phyloP scores from a whole-genome alignment of 1,284 basidiomycete genomes.

The Irpex lacteus region DNA sequence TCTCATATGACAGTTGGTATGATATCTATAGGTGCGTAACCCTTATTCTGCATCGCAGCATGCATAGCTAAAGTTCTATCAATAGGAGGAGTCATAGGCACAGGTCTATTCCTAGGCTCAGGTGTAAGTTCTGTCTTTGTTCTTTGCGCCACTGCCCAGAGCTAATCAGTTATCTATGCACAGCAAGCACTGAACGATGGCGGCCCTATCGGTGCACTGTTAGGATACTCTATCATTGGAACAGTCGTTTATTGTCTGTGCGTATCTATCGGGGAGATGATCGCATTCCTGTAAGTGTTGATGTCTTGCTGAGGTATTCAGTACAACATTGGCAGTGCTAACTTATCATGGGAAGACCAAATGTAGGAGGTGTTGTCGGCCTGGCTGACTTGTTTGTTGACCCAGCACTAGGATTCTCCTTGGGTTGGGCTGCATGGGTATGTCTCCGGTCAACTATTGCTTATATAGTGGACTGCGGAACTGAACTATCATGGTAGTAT shows the following conservation, averaged over 20 bases:
- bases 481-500: slow-evolving; percentile 17
- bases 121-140: slow-evolving; percentile 18
- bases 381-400: slow-evolving; percentile 47
- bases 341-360: slow-evolving; percentile 43
- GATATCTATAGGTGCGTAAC: slow-evolving; percentile 28
- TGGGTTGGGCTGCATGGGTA: slow-evolving; percentile 32
- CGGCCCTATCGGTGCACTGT: slow-evolving; percentile 58
- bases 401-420: slow-evolving; percentile 27
- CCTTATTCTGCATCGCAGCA: not conserved
- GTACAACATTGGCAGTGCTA: slow-evolving; percentile 16
- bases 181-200: slow-evolving; percentile 57
- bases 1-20: slow-evolving; percentile 23
- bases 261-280: slow-evolving; percentile 32
- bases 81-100: slow-evolving; percentile 46
- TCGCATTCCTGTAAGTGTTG: slow-evolving; percentile 25
- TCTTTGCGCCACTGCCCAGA: slow-evolving; percentile 20
- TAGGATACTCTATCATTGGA: slow-evolving; percentile 61
- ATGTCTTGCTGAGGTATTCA: not conserved
- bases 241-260: slow-evolving; percentile 38
- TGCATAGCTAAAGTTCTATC: slow-evolving; percentile 8
- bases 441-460: not conserved
- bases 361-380: slow-evolving; percentile 81
- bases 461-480: not conserved
- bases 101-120: slow-evolving; percentile 43
- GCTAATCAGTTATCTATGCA: slow-evolving; percentile 33